These are phyloP conservation scores for Calonectria ilicicola DNA, from an alignment of 2,329 filamentous ascomycete genomes.

Conservation along the genomic window DNA sequence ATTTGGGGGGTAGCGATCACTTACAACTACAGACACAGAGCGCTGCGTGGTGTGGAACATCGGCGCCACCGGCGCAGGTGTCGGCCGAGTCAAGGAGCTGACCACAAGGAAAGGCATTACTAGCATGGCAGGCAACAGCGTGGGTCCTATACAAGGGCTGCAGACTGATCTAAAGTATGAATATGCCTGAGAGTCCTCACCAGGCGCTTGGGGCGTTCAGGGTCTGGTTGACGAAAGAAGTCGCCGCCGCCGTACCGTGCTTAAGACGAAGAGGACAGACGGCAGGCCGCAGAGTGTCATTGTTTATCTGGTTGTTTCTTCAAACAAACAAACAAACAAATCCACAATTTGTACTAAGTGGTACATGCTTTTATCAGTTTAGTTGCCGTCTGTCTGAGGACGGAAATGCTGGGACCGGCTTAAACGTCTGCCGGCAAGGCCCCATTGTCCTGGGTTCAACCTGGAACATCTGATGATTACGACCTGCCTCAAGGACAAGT, in stretches of 20 bases:
- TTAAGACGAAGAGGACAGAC: slow-evolving; percentile 72
- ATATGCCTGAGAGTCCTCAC: slow-evolving; percentile 67
- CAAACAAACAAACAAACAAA: slow-evolving; percentile 6
- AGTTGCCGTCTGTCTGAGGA: slow-evolving; percentile 1
- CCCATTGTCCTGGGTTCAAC: background rate
- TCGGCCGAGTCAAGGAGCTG: slow-evolving; percentile 60
- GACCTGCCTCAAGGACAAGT: slow-evolving; percentile 7
- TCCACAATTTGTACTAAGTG: slow-evolving; percentile 1
- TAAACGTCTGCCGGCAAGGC: slow-evolving; percentile 1
- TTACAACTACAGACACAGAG: slow-evolving; percentile 17
- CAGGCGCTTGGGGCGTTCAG: slow-evolving; percentile 65
- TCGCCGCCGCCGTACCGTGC: no score
- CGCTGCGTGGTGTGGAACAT: slow-evolving; percentile 33
- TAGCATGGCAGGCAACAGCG: slow-evolving; percentile 71
- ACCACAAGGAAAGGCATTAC: slow-evolving; percentile 64
- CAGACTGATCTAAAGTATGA: slow-evolving; percentile 72
- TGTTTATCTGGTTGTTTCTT: no score
- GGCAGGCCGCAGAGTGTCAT: slow-evolving; percentile 57
- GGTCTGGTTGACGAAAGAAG: slow-evolving; percentile 66
- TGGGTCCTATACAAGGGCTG: slow-evolving; percentile 69
- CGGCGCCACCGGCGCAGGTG: slow-evolving; percentile 36
- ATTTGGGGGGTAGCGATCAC: slow-evolving; percentile 29
- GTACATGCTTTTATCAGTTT: slow-evolving; percentile 3
- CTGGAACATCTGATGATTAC: slow-evolving; percentile 19
- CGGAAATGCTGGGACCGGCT: background rate